A percentile compares a stretch with the other conserved stretches of the same genome.
Conservation (phyloP, 2,329 filamentous ascomycete species). For the Diaporthe sp. region DNA sequence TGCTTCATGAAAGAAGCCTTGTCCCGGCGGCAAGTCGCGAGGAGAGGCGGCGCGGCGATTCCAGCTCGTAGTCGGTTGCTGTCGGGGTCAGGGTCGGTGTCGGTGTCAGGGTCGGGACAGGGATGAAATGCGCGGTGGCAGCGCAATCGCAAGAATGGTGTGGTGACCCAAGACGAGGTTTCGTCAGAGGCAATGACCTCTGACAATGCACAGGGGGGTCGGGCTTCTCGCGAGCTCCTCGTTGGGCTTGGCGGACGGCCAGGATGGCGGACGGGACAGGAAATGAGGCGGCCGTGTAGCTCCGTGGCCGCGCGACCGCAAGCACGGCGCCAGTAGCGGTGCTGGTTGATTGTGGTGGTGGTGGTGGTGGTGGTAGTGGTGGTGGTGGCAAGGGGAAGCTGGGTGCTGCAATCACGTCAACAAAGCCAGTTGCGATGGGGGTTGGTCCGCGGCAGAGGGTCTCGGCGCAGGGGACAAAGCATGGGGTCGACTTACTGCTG, state of each 20-base stretch:
- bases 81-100: neutral
- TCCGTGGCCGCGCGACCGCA: slow-evolving; percentile 7
- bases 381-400: slow-evolving; percentile 13
- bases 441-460: neutral
- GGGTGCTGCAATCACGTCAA: slow-evolving; percentile 40
- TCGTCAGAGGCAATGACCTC: slow-evolving; percentile 9
- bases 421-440: slow-evolving; percentile 37
- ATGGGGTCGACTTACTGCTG: slow-evolving; percentile 8
- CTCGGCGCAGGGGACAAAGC: slow-evolving; percentile 19
- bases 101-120: neutral
- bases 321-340: neutral
- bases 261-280: slow-evolving; percentile 10
- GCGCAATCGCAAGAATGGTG: slow-evolving; percentile 32
- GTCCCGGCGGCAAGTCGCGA: slow-evolving; percentile 37
- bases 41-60: slow-evolving; percentile 4
- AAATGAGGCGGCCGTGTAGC: slow-evolving; percentile 15
- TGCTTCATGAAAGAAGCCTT: slow-evolving; percentile 42
- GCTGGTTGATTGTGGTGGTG: neutral
- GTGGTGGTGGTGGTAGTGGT: neutral
- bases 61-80: neutral
- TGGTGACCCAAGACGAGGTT: slow-evolving; percentile 2
- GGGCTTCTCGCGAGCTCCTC: slow-evolving; percentile 1
- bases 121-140: slow-evolving; percentile 27
- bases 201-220: neutral
- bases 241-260: neutral